Evolutionary conservation across 2,329 filamentous ascomycete genomes (phyloP).

Genomic region (Pseudogymnoascus sp.): DNA sequence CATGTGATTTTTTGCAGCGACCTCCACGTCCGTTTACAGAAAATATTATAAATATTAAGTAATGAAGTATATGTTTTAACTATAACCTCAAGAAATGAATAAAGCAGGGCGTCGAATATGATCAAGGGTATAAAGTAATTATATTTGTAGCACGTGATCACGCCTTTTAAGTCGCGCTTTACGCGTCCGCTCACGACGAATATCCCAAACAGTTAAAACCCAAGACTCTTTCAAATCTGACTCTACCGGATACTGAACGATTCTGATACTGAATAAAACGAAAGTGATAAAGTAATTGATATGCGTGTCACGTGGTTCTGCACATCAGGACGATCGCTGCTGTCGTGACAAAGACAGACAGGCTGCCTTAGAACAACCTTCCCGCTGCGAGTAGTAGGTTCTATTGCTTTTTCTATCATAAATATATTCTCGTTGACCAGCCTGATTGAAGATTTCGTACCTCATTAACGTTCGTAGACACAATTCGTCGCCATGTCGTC

Average conservation of each 20-base stretch:
- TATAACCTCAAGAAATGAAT: not conserved
- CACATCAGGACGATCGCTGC: not conserved
- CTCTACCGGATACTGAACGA: not conserved
- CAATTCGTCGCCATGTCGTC: not conserved
- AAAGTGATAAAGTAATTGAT: not conserved
- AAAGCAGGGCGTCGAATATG: not conserved
- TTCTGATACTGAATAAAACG: not conserved
- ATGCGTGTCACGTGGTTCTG: not conserved
- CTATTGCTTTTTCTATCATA: not conserved
- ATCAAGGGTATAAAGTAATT: not conserved
- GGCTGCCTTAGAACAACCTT: not conserved
- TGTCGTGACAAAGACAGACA: slow-evolving; percentile 3
- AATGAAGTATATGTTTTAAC: not conserved
- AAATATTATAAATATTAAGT: not conserved
- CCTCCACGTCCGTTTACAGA: not conserved
- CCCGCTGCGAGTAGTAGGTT: not conserved
- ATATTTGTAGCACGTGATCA: not conserved
- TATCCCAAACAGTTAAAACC: not conserved
- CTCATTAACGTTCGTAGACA: not conserved
- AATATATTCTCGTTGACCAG: not conserved
- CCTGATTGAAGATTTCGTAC: not conserved
- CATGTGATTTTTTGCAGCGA: not conserved
- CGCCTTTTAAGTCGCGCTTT: not conserved
- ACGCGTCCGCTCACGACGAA: not conserved
- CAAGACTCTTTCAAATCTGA: not conserved